Evolutionary conservation across 768 basidiomycete species (phyloP), one percentile per base, ranked within the genome.

Genomic region (Kwoniella heveanensis): DNA sequence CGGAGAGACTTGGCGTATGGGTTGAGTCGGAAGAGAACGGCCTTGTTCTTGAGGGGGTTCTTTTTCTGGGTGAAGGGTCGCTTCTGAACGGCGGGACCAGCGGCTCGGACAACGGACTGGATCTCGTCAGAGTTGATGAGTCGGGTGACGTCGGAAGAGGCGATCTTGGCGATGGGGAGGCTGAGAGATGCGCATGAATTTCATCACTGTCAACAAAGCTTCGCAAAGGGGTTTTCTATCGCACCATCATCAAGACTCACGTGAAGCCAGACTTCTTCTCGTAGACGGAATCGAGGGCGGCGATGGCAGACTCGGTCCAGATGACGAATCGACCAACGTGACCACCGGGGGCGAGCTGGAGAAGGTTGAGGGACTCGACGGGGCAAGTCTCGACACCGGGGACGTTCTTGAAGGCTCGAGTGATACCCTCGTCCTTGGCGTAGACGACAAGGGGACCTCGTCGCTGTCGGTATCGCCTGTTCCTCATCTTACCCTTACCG

Each of bases 41-140:
- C 89, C 85, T 90, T 93, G 88, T 96, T 96, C 83, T 86, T 81
- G 76, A 96, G 86, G 57, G 94, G 92, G 85, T 96, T 97, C 89
- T 98, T 97, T 90, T 93, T 93, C 84, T 97, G 94, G 68, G 92
- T 91, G 91, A 90, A 93, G 65, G 93, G 92, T 78, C 77, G 89
- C 83, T 94, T 96, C 83, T 89, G 88, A 66, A 83, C 79, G 82
- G 91, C 90, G 67, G 87, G 83, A 72, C 90, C 89, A 62, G 91
- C 92, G 58, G 90, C 90, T 77, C 95, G 92, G 75, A 96, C 86
- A 77, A 96, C 89, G 49, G 94, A 89, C 82, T 99, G 96, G 80
- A 99, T 96, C 84, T 97, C 96, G 66, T 90, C 88, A 80, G 90
- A 92, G 87, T 97, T 95, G 86, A 98, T 99, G 78, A 98, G 83